phyloP scores from a whole-genome alignment of 2,329 filamentous ascomycete species.

The Aspergillus quadricinctus region DNA sequence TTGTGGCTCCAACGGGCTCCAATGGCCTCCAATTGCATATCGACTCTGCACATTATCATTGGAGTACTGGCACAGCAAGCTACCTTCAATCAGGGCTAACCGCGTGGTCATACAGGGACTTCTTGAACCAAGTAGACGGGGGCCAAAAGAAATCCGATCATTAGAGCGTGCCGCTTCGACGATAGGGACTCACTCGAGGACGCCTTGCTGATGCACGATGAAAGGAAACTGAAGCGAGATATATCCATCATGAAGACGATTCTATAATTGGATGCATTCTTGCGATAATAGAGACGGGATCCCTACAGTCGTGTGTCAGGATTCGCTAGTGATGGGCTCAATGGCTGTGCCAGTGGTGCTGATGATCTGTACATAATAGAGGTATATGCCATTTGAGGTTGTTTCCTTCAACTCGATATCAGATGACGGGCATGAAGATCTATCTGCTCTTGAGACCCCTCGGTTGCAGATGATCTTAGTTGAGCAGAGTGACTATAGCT shows the following conservation, averaged over 20 bases:
- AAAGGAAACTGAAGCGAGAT: not conserved
- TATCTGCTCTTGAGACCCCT: not conserved
- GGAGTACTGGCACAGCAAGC: not conserved
- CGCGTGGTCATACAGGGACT: slow-evolving; percentile 37
- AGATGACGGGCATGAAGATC: not conserved
- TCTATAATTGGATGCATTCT: not conserved
- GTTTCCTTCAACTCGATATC: slow-evolving; percentile 9
- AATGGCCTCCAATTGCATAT: not conserved
- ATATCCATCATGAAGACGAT: not conserved
- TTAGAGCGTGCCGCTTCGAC: slow-evolving; percentile 17
- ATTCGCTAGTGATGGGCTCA: not conserved
- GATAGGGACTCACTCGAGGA: slow-evolving; percentile 10
- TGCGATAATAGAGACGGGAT: not conserved
- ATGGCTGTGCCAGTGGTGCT: slow-evolving; percentile 2
- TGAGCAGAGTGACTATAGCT: not conserved
- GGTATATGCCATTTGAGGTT: slow-evolving; percentile 24
- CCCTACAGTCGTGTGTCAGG: not conserved
- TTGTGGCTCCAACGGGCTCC: not conserved
- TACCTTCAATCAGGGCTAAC: slow-evolving; percentile 1
- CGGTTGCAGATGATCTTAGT: not conserved
- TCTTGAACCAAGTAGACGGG: slow-evolving; percentile 47
- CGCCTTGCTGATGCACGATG: slow-evolving; percentile 1
- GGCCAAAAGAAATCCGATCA: slow-evolving; percentile 45
- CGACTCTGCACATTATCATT: not conserved
- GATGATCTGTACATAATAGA: slow-evolving; percentile 23